Conservation (phyloP, 2,329 filamentous ascomycete species). For the Aspergillus sp. region DNA sequence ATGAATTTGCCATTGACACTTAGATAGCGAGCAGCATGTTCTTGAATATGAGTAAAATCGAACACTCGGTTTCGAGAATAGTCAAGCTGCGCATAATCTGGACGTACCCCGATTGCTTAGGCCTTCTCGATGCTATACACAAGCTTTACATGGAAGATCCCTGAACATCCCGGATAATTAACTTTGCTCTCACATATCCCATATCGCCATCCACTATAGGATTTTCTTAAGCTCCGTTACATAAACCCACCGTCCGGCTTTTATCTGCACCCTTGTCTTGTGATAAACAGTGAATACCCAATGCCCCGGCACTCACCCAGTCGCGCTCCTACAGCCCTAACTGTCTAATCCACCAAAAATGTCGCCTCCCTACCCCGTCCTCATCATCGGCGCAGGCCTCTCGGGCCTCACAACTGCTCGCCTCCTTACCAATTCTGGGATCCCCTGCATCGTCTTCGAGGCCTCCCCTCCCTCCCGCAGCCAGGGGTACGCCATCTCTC, state of each 20-base stretch:
- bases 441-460: conserved; percentile 13
- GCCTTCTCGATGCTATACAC: too few species aligned
- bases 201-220: neutral
- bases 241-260: neutral
- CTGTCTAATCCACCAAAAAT: neutral
- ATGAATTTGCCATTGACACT: too few species aligned
- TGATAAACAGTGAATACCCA: neutral
- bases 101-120: too few species aligned
- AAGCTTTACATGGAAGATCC: neutral
- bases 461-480: conserved; percentile 5
- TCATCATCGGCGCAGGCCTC: conserved; percentile 11
- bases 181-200: neutral
- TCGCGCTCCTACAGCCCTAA: neutral
- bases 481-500: conserved; percentile 14
- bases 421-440: conserved; percentile 9
- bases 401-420: conserved; percentile 10
- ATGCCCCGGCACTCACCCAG: neutral
- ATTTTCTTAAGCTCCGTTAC: neutral
- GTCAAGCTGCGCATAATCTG: neutral
- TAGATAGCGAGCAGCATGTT: too few species aligned
- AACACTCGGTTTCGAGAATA: too few species aligned
- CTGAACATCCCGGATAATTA: neutral
- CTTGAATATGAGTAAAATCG: too few species aligned
- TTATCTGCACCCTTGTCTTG: neutral
- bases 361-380: neutral